Evolutionary conservation across 176 grass and related monocot species (phyloP), one percentile per base, ranked within the genome.

Genomic region (Oryza glumipatula): DNA sequence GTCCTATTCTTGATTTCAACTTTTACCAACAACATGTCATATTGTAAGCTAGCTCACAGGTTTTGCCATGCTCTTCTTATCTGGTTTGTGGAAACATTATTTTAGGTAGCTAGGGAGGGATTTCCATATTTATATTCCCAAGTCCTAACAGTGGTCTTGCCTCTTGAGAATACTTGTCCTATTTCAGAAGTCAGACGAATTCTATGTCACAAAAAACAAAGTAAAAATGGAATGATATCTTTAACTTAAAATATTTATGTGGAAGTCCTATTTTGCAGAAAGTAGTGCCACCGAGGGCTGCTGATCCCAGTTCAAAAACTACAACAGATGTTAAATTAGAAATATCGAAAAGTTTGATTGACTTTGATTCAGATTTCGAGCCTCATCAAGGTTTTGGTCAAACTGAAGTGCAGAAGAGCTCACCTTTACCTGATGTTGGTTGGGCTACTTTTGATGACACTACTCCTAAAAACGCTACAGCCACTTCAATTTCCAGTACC

Each of bases 391-490:
- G 36, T 82, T 67, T 45, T 58, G 5, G n/a, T 24, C 74, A 88
- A 45, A 68, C 54, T 13, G 6, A 46, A 43, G 60, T 52, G 9
- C 81, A 84, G 28, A 70, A 84, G 33, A 74, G 6, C 38, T 16
- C 76, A 72, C 76, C 76, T 63, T 17, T 22, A 74, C 67, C 64
- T 10, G 85, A 89, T 74, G 82, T 88, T 64, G 88, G 88, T 35
- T 93, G 91, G 91, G 91, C 91, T 76, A 90, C 88, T 76, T 90
- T 93, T 78, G 91, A 93, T 84, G 83, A 69, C 21, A 66, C 64
- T 68, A 66, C n/a, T 65, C 67, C 81, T 70, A 48, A 52, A 82
- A 86, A 87, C 35, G 30, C 2, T 22, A 30, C 73, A 24, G 58
- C 80, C 68, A 39, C 69, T 72, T 84, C 84, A 77, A 70, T 13